Conservation (phyloP, 495 filamentous ascomycete genomes). For the Lepidopterella palustris region DNA sequence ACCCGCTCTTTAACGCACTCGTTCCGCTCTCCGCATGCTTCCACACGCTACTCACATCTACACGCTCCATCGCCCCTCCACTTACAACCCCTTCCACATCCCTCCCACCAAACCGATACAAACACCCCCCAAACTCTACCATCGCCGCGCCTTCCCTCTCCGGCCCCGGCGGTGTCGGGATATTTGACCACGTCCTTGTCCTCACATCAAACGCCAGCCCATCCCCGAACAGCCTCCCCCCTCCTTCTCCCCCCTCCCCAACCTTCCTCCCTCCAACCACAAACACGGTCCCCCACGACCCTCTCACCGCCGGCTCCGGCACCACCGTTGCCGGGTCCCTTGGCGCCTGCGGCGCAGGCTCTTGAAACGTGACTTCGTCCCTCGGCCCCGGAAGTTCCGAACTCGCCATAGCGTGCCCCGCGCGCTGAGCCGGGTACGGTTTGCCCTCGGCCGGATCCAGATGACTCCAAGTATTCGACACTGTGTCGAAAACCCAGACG, state of each 20-base stretch:
- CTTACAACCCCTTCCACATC: not conserved
- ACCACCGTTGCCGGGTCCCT: conserved; percentile 31
- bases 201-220: conserved; percentile 33
- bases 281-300: conserved; percentile 34
- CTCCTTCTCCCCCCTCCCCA: conserved; percentile 20
- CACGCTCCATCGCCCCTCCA: conserved; percentile 10
- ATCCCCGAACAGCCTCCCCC: conserved; percentile 22
- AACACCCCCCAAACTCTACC: conserved; percentile 13
- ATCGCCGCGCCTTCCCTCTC: conserved; percentile 24
- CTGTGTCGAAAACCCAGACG: conserved; percentile 60
- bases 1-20: conserved; percentile 20
- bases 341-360: conserved; percentile 27
- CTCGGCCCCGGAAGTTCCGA: conserved; percentile 27
- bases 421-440: conserved; percentile 36
- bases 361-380: conserved; percentile 6
- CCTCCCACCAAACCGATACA: conserved; percentile 26
- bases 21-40: conserved; percentile 20
- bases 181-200: conserved; percentile 27
- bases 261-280: conserved; percentile 28
- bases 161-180: conserved; percentile 27
- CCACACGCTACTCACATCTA: conserved; percentile 21
- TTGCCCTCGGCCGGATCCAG: conserved; percentile 45
- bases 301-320: conserved; percentile 29
- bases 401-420: conserved; percentile 28
- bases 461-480: conserved; percentile 48